A percentile compares a stretch with the other conserved stretches of the same genome.
Conservation (phyloP, 306 rosid species). For the Corylus heterophylla region DNA sequence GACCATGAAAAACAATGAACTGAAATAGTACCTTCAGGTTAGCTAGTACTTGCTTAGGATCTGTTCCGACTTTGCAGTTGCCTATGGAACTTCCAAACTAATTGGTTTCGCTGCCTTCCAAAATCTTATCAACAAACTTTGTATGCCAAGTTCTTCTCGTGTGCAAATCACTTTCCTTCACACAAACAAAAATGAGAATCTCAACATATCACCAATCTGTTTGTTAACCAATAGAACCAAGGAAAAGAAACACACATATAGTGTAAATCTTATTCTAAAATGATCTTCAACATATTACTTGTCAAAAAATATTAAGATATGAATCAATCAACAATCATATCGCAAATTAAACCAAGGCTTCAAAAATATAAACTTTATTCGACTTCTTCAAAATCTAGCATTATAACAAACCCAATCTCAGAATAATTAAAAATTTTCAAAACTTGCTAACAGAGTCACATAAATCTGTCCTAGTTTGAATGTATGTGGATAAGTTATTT, state of each 20-base stretch:
- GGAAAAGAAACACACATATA: background rate
- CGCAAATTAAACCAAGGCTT: no score
- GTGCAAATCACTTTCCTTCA: slow-evolving; percentile 90
- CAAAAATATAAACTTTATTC: no score
- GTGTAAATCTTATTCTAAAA: no score
- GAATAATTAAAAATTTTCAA: background rate
- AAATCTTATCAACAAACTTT: slow-evolving; percentile 73
- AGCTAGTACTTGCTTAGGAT: slow-evolving; percentile 39
- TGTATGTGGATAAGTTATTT: no score
- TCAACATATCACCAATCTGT: slow-evolving; percentile 4
- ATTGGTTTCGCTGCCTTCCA: slow-evolving; percentile 69
- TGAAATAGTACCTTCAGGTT: slow-evolving; percentile 52
- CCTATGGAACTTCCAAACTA: slow-evolving; percentile 76
- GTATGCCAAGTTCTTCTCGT: slow-evolving; percentile 11
- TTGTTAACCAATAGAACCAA: background rate
- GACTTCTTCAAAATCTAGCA: background rate
- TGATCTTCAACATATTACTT: no score
- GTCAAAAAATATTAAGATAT: no score
- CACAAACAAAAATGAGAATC: slow-evolving; percentile 3
- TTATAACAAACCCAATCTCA: background rate
- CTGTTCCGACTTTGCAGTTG: slow-evolving; percentile 30
- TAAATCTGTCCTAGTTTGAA: no score
- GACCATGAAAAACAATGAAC: background rate
- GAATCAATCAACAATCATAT: no score
- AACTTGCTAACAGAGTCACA: background rate